These are phyloP conservation scores for Davidsoniella virescens DNA, from an alignment of 2,329 filamentous ascomycete genomes.

Conservation along the genomic window DNA sequence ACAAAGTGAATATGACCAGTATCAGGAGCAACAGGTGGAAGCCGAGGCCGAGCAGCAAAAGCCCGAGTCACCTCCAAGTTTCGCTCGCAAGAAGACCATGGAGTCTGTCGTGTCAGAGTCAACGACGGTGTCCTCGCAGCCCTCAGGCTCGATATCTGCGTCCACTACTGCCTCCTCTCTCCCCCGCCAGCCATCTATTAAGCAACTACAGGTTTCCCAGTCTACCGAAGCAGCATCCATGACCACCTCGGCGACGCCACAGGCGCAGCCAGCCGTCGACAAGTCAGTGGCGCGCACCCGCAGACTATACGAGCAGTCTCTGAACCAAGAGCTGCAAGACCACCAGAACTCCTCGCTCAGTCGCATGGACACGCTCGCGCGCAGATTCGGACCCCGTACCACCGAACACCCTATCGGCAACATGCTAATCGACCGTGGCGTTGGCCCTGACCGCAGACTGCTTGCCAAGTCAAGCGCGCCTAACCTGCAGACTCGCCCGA, in stretches of 20 bases:
- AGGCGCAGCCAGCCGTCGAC: constrained; percentile 3
- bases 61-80: not conserved
- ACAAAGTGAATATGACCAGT: not conserved
- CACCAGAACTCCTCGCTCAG: constrained; percentile 62
- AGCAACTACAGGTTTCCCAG: not conserved
- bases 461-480: constrained; percentile 47
- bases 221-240: not conserved
- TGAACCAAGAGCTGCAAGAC: constrained; percentile 65
- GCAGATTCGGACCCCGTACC: constrained; percentile 37
- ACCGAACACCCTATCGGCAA: constrained; percentile 33
- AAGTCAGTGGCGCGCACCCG: constrained; percentile 46
- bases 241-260: not conserved
- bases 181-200: not conserved
- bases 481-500: constrained; percentile 30
- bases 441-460: constrained; percentile 27
- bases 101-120: not conserved
- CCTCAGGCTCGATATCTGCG: not conserved
- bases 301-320: constrained; percentile 66
- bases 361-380: constrained; percentile 64
- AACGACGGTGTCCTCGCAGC: constrained; percentile 26
- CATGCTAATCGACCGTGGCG: constrained; percentile 29
- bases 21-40: not conserved
- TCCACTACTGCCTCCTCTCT: not conserved
- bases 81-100: constrained; percentile 1
- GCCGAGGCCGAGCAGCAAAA: not conserved